Evolutionary conservation across 176 grass and related monocot species (phyloP).

Genomic region (Oryza longistaminata): DNA sequence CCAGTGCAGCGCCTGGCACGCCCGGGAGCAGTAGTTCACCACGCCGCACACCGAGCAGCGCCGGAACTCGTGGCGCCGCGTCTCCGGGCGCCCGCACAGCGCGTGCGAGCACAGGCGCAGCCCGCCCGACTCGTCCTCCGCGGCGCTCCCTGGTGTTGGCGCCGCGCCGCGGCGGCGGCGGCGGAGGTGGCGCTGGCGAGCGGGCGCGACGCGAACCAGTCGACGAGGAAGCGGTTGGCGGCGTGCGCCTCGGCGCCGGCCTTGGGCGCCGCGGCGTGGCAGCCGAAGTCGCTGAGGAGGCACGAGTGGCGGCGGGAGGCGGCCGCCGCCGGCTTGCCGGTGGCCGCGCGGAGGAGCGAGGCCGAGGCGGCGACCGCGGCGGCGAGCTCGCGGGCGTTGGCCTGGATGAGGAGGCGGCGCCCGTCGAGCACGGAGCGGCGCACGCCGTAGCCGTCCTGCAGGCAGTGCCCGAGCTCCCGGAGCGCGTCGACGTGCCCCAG

Average conservation of each 20-base stretch:
- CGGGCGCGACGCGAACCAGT: constrained; percentile 58
- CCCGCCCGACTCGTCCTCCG: background rate
- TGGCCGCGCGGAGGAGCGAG: constrained; percentile 7
- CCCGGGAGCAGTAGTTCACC: constrained; percentile 81
- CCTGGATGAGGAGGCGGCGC: constrained; percentile 64
- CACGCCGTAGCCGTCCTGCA: constrained; percentile 76
- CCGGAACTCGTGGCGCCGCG: constrained; percentile 68
- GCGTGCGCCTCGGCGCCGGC: constrained; percentile 49
- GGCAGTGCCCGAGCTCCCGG: constrained; percentile 81
- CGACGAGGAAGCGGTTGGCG: constrained; percentile 68
- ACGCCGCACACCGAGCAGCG: constrained; percentile 76
- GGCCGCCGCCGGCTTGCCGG: background rate
- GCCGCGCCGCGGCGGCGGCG: background rate
- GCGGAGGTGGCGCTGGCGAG: background rate
- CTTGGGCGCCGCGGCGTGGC: constrained; percentile 30
- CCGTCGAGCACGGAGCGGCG: constrained; percentile 53
- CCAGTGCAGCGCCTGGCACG: constrained; percentile 87
- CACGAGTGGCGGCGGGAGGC: constrained; percentile 22
- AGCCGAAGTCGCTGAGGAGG: constrained; percentile 51
- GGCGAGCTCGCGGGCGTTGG: constrained; percentile 53
- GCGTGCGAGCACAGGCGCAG: constrained; percentile 68
- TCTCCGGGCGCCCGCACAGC: constrained; percentile 64
- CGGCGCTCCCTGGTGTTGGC: too few species aligned
- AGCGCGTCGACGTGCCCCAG: constrained; percentile 76
- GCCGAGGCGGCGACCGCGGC: constrained; percentile 15